Evolutionary conservation across 176 grass and related monocot species (phyloP), one percentile per base, ranked within the genome.

Genomic region (Calamus simplicifolius): DNA sequence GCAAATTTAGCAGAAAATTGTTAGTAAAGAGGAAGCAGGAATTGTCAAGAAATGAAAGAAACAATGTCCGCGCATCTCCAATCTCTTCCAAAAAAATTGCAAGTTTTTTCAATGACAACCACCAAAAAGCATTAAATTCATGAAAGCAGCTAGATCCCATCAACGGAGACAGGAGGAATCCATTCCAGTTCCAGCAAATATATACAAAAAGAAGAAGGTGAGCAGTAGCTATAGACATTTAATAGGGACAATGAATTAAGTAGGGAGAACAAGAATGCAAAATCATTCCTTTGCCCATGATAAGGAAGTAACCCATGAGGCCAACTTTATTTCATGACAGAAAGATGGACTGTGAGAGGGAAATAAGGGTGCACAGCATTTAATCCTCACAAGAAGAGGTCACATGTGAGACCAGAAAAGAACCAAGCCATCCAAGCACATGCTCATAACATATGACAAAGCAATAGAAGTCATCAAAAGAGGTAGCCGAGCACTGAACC

Each of bases 181-280:
- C 6, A 7, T 7, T 31, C 48, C 14, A 48, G 59, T 5, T 18
- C n/a, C 16, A 48, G 8, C 19, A 21, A 10, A 19, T 38, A 49
- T 31, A 68, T 21, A 62, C 69, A 60, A 21, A 62, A 64, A 23
- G 21, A 23, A 64, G 71, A 79, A 30, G 75, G 60, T 79, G 63
- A 62, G 74, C 50, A 75, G 77, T 70, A 67, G 56, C 62, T 59
- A 29, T 71, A 60, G 29, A 48, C 81, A 82, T 90, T 69, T 69
- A 79, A 52, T 55, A 31, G 5, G 1, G 35, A 43, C 35, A 43
- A 43, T 1, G 31, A 38, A n/a, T n/a, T n/a, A n/a, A 31, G 6
- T 12, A 43, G 12, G 35, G 35, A 43, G 35, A 13, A 43, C 2
- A 43, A 12, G 35, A 43, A 43, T 7, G 35, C n/a, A n/a, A n/a